A percentile compares a stretch with the other conserved stretches of the same genome.
These are phyloP conservation scores for Sinapis alba DNA, from an alignment of 441 rosid species.

Conservation along the genomic window DNA sequence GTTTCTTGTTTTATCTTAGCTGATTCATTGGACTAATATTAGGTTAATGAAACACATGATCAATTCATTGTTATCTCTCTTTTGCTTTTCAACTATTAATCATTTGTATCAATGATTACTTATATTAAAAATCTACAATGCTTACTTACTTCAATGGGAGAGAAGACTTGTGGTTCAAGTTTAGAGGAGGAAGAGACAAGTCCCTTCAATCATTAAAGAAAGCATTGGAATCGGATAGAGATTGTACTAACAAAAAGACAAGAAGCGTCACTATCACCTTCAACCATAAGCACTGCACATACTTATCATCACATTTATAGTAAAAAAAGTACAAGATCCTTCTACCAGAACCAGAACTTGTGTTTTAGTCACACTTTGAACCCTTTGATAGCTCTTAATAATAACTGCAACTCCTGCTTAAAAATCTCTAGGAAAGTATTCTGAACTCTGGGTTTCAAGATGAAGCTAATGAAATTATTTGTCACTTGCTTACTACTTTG, in stretches of 20 bases:
- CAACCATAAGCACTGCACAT: not conserved
- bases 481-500: conserved; percentile 15
- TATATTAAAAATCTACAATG: not conserved
- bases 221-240: not conserved
- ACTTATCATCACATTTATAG: not conserved
- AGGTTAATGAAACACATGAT: not conserved
- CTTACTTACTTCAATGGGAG: not conserved
- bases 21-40: not conserved
- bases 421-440: not conserved
- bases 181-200: not conserved
- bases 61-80: too few species aligned
- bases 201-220: not conserved
- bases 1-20: not conserved
- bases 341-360: not conserved
- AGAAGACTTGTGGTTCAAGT: not conserved
- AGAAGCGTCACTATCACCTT: not conserved
- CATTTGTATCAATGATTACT: too few species aligned
- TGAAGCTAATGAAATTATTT: conserved; percentile 3
- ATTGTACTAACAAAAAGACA: not conserved
- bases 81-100: too few species aligned
- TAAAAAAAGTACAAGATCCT: not conserved
- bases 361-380: not conserved
- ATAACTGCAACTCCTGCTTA: not conserved
- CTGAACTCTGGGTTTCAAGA: not conserved
- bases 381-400: not conserved